phyloP scores from a whole-genome alignment of 345 rosid genomes.

The Acer saccharum region DNA sequence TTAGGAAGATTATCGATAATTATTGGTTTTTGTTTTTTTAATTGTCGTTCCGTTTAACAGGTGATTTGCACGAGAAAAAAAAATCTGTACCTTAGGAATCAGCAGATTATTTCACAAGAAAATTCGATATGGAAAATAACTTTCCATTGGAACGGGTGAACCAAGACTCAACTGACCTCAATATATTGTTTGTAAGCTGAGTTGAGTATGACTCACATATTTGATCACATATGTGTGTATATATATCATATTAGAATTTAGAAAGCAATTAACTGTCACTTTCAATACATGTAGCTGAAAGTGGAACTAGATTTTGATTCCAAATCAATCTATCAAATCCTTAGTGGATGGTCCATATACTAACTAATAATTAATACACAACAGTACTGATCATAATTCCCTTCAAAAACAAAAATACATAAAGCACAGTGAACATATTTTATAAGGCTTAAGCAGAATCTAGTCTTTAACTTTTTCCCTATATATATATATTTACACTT shows the following conservation, averaged over 20 bases:
- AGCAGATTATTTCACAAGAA: no score
- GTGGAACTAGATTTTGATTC: slow-evolving; percentile 2
- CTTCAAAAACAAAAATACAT: no score
- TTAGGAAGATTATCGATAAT: no score
- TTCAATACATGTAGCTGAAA: background rate
- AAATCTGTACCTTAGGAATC: no score
- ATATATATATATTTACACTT: background rate
- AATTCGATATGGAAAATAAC: no score
- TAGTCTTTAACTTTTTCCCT: no score
- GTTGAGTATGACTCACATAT: background rate
- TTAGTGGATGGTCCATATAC: slow-evolving; percentile 6
- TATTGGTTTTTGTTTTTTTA: no score
- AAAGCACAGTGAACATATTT: background rate
- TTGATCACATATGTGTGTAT: background rate
- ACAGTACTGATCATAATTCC: no score
- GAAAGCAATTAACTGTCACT: slow-evolving; percentile 6
- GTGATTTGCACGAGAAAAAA: no score
- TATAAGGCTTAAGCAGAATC: background rate
- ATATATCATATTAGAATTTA: background rate
- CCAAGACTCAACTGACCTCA: no score
- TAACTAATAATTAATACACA: background rate
- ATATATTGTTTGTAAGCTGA: background rate
- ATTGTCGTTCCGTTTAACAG: no score
- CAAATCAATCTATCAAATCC: background rate
- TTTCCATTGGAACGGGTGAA: no score